Evolutionary conservation across 1,284 basidiomycete species (phyloP), one percentile per base, ranked within the genome.

Genomic region (Cystobasidium sp.): DNA sequence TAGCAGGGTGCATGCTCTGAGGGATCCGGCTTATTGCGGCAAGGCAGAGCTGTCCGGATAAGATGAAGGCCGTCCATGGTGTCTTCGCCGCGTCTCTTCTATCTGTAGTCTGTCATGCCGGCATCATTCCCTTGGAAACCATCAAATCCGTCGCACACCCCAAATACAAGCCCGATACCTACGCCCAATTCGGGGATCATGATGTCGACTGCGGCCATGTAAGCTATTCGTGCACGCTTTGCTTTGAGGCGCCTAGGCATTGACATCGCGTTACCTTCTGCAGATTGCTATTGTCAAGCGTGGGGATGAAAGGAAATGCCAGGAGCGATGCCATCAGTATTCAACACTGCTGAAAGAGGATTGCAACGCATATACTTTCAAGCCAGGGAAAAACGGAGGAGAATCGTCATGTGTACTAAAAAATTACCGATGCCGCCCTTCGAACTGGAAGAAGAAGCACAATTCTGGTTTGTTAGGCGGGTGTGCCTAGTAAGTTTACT

Each of bases 271-370:
- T 31, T 1, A 31, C 31, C 31, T 31, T 31, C 31, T 31, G 31
- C 18, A 56, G 53, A 56, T 56, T n/a, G 53, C 53, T 1, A 37
- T 31, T 6, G 53, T 56, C 10, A 37, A 56, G 53, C 20, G 16
- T 56, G 53, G 53, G 9, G 53, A 56, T 37, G 53, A 37, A 18
- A 37, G 22, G 53, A 56, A 56, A 56, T 56, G 53, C 18, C 53
- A 56, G n/a, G 53, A 56, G 53, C 8, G 22, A 56, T 56, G 53
- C 53, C 53, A 56, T 18, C 53, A 56, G 53, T 56, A 56, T 37
- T 56, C 53, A 9, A 9, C 51, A 9, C 51, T 53, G 9, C n/a
- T 31, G 53, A 37, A 56, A 31, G 53, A 56, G 16, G 20, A 31
- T 31, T 31, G 53, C 9, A 56, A 56, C 22, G 53, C 53, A 1